Conservation (phyloP, 1,284 basidiomycete species). For the Ustilago cynodontis region DNA sequence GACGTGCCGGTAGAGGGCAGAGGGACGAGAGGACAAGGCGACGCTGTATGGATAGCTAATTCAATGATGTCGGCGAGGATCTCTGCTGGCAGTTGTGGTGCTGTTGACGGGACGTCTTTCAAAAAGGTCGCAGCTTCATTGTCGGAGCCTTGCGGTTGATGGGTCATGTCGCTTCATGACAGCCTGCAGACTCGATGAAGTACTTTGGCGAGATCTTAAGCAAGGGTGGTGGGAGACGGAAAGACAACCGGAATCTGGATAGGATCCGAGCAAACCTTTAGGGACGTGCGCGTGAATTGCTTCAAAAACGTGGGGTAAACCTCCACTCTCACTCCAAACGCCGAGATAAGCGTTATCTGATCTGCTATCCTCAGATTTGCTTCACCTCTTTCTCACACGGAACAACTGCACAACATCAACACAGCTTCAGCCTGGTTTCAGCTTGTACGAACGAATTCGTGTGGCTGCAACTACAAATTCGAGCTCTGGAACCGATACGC, state of each 20-base stretch:
- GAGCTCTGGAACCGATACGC: constrained; percentile 64
- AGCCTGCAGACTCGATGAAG: not conserved
- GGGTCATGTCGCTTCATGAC: constrained; percentile 8
- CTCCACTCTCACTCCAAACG: constrained; percentile 2
- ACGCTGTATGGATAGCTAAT: constrained; percentile 28
- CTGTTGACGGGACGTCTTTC: not conserved
- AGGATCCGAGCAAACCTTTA: not conserved
- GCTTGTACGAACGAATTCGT: too few relatives aligned
- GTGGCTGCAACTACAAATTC: constrained; percentile 25
- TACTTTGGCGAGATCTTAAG: not conserved
- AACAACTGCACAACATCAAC: not conserved
- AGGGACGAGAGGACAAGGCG: constrained; percentile 17
- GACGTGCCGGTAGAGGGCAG: not conserved
- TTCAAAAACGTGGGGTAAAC: constrained; percentile 5
- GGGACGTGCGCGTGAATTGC: constrained; percentile 20
- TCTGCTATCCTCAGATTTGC: not conserved
- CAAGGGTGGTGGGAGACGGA: too few relatives aligned
- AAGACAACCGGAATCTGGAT: not conserved
- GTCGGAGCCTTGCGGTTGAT: not conserved
- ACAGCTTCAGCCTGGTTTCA: too few relatives aligned
- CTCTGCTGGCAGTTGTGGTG: constrained; percentile 29
- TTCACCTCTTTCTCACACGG: not conserved
- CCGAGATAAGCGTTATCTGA: constrained; percentile 12
- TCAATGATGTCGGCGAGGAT: constrained; percentile 43
- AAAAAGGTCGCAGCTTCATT: not conserved